These are phyloP conservation scores for Mucor circinelloides DNA, from an alignment of 371 early-diverging fungal species.

Conservation along the genomic window DNA sequence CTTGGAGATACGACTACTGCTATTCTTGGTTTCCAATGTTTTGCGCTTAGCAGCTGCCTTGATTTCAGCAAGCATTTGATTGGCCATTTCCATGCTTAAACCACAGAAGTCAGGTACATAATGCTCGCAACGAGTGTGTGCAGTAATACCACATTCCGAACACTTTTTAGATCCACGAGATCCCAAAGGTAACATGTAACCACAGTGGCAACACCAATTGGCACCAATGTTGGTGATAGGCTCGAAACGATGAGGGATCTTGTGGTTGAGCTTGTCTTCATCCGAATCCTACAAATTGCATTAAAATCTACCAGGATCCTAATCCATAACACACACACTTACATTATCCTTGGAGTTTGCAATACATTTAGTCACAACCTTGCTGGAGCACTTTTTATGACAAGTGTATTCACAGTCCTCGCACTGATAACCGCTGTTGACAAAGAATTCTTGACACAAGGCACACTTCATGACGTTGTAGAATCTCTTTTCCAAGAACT, in stretches of 20 bases:
- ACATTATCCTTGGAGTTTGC: constrained; percentile 47
- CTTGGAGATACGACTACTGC: constrained; percentile 16
- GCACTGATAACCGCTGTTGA: constrained; percentile 88
- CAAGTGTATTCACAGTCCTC: constrained; percentile 56
- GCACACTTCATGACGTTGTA: constrained; percentile 96
- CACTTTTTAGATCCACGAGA: constrained; percentile 69
- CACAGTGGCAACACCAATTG: constrained; percentile 98
- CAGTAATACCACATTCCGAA: constrained; percentile 77
- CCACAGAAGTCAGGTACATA: constrained; percentile 95
- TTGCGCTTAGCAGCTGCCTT: constrained; percentile 60
- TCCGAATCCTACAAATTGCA: constrained; percentile 43
- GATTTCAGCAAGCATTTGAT: constrained; percentile 78
- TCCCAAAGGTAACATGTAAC: constrained; percentile 88
- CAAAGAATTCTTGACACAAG: constrained; percentile 87
- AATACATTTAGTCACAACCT: constrained; percentile 30
- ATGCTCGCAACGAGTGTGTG: constrained; percentile 84
- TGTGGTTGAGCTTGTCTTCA: constrained; percentile 77
- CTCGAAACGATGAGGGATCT: constrained; percentile 94
- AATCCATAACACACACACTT: not conserved
- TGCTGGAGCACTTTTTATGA: constrained; percentile 32
- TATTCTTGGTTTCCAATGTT: constrained; percentile 23
- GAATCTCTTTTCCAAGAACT: constrained; percentile 81
- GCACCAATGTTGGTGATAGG: constrained; percentile 74
- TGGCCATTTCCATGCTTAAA: constrained; percentile 81
- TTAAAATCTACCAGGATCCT: not conserved